These are phyloP conservation scores for Chlorella sp. DNA, from an alignment of 139 green algal genomes.

Conservation along the genomic window DNA sequence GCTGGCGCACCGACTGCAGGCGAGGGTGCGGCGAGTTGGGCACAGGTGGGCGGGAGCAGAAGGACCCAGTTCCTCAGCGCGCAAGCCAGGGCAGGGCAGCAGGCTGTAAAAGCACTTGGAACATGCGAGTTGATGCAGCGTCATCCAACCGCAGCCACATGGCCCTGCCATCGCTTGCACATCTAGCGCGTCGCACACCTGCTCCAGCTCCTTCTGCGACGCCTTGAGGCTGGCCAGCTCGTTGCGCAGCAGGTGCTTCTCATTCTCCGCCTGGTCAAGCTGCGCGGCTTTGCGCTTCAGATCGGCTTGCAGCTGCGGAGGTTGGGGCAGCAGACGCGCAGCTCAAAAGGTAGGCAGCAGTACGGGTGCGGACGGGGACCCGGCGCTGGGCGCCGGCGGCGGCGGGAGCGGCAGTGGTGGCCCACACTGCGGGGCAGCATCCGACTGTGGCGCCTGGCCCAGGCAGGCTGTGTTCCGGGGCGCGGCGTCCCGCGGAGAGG, in stretches of 20 bases:
- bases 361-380: too few species aligned
- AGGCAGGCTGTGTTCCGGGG: too few species aligned
- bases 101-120: background rate
- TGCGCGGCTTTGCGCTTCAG: constrained; percentile 29
- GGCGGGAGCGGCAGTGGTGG: too few species aligned
- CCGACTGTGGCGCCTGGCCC: too few species aligned
- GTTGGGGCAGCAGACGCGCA: background rate
- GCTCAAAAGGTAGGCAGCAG: too few species aligned
- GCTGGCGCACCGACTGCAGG: background rate
- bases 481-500: too few species aligned
- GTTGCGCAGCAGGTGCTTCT: background rate
- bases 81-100: background rate
- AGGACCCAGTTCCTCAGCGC: background rate
- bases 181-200: background rate
- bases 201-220: background rate
- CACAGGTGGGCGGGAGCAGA: too few species aligned
- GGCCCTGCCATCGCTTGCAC: too few species aligned
- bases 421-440: too few species aligned
- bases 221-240: constrained; percentile 1
- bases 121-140: background rate
- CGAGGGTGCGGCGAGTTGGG: background rate
- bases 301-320: constrained; percentile 5
- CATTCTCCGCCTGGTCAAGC: constrained; percentile 25
- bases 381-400: too few species aligned
- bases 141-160: background rate